These are phyloP conservation scores for Clonostachys solani DNA, from an alignment of 2,329 filamentous ascomycete species.

Conservation along the genomic window DNA sequence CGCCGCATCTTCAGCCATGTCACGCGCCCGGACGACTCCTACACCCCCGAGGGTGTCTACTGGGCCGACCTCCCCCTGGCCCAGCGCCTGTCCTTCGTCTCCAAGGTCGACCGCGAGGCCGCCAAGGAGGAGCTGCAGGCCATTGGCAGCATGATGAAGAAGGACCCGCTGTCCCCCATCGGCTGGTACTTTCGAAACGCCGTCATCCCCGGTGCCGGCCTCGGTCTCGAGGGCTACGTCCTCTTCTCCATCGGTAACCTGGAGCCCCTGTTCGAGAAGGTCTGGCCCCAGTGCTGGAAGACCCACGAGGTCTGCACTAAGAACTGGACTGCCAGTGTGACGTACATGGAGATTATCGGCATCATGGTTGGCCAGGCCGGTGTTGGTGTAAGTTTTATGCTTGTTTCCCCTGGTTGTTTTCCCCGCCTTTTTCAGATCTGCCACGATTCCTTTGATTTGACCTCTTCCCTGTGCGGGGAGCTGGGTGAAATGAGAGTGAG, in stretches of 20 bases:
- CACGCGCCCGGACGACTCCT: constrained; percentile 84
- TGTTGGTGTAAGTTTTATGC: constrained; percentile 61
- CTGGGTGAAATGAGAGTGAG: too few species aligned
- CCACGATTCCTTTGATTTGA: neutral
- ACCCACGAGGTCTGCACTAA: constrained; percentile 61
- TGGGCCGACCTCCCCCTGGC: constrained; percentile 81
- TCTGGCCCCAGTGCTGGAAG: constrained; percentile 78
- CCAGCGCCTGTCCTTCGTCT: constrained; percentile 72
- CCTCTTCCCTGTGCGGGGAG: neutral
- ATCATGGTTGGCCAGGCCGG: constrained; percentile 92
- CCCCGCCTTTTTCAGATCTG: neutral
- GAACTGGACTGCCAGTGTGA: constrained; percentile 80
- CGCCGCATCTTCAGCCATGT: constrained; percentile 69
- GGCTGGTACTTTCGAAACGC: constrained; percentile 86
- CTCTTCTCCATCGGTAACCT: constrained; percentile 96
- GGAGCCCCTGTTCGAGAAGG: constrained; percentile 71
- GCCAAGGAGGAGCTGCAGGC: constrained; percentile 59
- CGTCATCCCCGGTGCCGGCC: constrained; percentile 85
- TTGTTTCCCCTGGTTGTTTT: neutral
- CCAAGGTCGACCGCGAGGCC: constrained; percentile 67
- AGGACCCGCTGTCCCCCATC: constrained; percentile 80
- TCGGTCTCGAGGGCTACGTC: constrained; percentile 92
- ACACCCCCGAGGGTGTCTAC: constrained; percentile 77
- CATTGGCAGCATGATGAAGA: constrained; percentile 78
- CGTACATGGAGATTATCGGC: constrained; percentile 89